These are phyloP conservation scores for Soucietia sequanensis DNA, from an alignment of 805 yeast species.

Conservation along the genomic window DNA sequence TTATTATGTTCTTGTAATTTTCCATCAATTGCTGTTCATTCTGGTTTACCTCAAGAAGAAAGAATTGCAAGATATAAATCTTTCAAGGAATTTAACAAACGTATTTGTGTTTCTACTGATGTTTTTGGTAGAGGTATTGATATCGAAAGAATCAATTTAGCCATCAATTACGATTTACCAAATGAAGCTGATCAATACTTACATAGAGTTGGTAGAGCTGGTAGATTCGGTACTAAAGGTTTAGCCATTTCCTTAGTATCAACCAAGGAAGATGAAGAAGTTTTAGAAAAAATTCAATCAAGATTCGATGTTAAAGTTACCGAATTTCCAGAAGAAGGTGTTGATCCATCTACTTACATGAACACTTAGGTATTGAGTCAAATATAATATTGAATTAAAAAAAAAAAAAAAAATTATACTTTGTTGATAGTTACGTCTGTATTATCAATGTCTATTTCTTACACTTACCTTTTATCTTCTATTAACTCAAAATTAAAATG, in stretches of 20 bases:
- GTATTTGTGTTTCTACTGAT: conserved; percentile 98
- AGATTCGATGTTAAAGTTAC: conserved; percentile 95
- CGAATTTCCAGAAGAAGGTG: conserved; percentile 97
- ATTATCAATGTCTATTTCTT: too few species aligned
- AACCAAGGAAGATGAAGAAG: conserved; percentile 82
- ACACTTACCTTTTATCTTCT: too few species aligned
- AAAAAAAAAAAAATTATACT: background rate
- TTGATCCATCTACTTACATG: conserved; percentile 97
- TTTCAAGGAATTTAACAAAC: conserved; percentile 96
- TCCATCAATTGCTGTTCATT: conserved; percentile 97
- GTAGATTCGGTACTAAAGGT: conserved; percentile 99
- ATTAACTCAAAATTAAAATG: too few species aligned
- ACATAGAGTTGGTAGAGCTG: conserved; percentile 99
- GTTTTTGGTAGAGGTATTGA: conserved; percentile 99
- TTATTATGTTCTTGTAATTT: conserved; percentile 88
- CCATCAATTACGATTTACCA: conserved; percentile 97
- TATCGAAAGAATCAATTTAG: conserved; percentile 97
- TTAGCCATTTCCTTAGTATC: conserved; percentile 90
- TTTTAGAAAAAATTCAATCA: conserved; percentile 89
- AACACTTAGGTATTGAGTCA: conserved; percentile 57
- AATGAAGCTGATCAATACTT: conserved; percentile 95
- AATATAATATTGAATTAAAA: background rate
- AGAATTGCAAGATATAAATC: conserved; percentile 95
- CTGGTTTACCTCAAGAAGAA: conserved; percentile 94
- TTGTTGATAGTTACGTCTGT: too few species aligned